A percentile compares a stretch with the other conserved stretches of the same genome.
phyloP scores from a whole-genome alignment of 208 protist species.

The Crithidia sp. region DNA sequence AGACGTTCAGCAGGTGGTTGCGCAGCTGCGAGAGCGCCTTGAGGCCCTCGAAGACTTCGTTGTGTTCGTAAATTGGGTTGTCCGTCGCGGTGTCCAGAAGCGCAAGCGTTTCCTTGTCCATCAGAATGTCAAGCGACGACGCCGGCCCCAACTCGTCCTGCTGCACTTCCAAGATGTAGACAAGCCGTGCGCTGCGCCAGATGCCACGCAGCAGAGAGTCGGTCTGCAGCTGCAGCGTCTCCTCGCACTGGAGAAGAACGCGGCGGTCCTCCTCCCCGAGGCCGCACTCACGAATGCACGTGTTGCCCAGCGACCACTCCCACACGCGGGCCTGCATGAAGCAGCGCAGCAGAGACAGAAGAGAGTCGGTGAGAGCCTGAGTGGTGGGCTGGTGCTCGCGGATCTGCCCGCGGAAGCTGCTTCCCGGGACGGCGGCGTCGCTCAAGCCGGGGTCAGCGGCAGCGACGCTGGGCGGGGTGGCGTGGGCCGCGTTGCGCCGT shows the following conservation, averaged over 20 bases:
- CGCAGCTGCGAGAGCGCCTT: slow-evolving; percentile 25
- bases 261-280: slow-evolving; percentile 28
- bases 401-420: slow-evolving; percentile 40
- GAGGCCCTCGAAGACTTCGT: slow-evolving; percentile 11
- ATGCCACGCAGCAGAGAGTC: slow-evolving; percentile 24
- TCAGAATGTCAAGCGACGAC: slow-evolving; percentile 34
- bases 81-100: slow-evolving; percentile 16
- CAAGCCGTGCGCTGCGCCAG: slow-evolving; percentile 4
- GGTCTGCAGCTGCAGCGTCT: slow-evolving; percentile 32
- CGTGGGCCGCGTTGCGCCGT: background rate
- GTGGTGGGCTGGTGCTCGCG: slow-evolving; percentile 27
- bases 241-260: slow-evolving; percentile 27
- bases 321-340: slow-evolving; percentile 39
- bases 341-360: slow-evolving; percentile 31
- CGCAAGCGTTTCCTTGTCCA: slow-evolving; percentile 24
- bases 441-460: slow-evolving; percentile 13
- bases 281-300: slow-evolving; percentile 38
- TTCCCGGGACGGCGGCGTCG: slow-evolving; percentile 24
- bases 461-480: background rate
- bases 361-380: slow-evolving; percentile 14
- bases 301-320: slow-evolving; percentile 55
- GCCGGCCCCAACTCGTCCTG: slow-evolving; percentile 24
- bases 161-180: slow-evolving; percentile 29
- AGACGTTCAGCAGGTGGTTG: slow-evolving; percentile 5
- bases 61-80: slow-evolving; percentile 22